Percentiles rank a stretch among this genome's conserved stretches.
These are phyloP conservation scores for Geotrichum phurueaensis DNA, from an alignment of 1,139 yeast species.

Conservation along the genomic window DNA sequence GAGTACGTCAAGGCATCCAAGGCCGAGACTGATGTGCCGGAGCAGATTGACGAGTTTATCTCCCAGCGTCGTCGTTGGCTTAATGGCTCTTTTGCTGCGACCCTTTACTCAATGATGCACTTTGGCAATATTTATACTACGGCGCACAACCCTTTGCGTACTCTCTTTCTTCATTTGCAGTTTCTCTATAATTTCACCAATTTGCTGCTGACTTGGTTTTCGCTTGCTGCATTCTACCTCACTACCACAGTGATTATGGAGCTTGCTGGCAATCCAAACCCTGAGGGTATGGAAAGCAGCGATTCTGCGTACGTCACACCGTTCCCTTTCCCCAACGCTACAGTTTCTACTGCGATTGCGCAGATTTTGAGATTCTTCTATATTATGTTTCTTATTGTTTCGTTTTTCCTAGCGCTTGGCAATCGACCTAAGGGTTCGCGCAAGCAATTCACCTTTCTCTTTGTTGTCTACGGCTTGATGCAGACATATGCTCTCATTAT, in stretches of 20 bases:
- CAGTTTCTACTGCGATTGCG: slow-evolving; percentile 31
- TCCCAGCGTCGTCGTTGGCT: slow-evolving; percentile 94
- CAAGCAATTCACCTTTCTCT: slow-evolving; percentile 32
- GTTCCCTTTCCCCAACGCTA: slow-evolving; percentile 10
- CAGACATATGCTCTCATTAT: slow-evolving; percentile 37
- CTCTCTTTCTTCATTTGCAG: slow-evolving; percentile 68
- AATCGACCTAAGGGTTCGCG: slow-evolving; percentile 40
- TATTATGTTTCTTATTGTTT: slow-evolving; percentile 33
- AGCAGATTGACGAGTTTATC: slow-evolving; percentile 73
- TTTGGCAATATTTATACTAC: slow-evolving; percentile 68
- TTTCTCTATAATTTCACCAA: slow-evolving; percentile 67
- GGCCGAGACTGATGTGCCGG: slow-evolving; percentile 96
- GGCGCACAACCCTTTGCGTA: slow-evolving; percentile 66
- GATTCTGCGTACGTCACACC: slow-evolving; percentile 3
- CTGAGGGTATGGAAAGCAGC: neutral
- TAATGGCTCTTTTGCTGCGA: slow-evolving; percentile 94
- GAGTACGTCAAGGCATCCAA: slow-evolving; percentile 83
- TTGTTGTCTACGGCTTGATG: slow-evolving; percentile 37
- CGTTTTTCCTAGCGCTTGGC: slow-evolving; percentile 40
- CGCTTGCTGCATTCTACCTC: slow-evolving; percentile 71
- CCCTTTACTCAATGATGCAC: slow-evolving; percentile 72
- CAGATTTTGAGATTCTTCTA: slow-evolving; percentile 36
- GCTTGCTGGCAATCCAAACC: slow-evolving; percentile 37
- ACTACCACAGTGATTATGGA: slow-evolving; percentile 52
- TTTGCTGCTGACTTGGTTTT: slow-evolving; percentile 72